These are phyloP conservation scores for Suillus luteus DNA, from an alignment of 768 basidiomycete genomes.

Conservation along the genomic window DNA sequence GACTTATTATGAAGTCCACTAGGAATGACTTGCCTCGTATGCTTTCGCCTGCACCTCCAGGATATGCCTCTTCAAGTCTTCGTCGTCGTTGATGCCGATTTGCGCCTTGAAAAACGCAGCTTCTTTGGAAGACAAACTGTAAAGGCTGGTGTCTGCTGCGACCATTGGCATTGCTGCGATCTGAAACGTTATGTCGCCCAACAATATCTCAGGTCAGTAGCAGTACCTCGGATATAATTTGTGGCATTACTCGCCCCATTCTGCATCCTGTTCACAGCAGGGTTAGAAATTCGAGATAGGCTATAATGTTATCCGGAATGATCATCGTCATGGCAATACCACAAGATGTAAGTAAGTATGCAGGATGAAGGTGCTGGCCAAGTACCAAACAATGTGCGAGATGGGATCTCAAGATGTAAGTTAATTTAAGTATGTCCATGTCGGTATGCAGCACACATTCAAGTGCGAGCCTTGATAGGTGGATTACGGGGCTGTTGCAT, in stretches of 20 bases:
- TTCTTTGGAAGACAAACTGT: conserved; percentile 7
- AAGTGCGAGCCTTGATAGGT: not conserved
- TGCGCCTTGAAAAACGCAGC: conserved; percentile 25
- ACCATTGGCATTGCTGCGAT: too few relatives aligned
- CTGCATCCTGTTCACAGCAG: too few relatives aligned
- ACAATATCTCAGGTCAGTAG: not conserved
- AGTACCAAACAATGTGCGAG: too few relatives aligned
- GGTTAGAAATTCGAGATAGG: too few relatives aligned
- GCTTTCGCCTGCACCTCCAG: conserved; percentile 29
- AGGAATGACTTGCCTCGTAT: conserved; percentile 21
- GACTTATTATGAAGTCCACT: not conserved
- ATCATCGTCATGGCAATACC: too few relatives aligned
- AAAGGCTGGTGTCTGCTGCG: not conserved
- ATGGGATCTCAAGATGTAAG: not conserved
- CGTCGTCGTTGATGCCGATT: conserved; percentile 29
- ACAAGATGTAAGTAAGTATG: too few relatives aligned
- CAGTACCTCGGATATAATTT: not conserved
- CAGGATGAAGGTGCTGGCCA: too few relatives aligned
- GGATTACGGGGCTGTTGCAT: not conserved
- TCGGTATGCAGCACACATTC: not conserved
- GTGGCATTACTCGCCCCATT: not conserved
- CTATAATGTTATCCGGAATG: too few relatives aligned
- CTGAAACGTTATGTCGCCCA: not conserved
- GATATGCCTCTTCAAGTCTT: conserved; percentile 29
- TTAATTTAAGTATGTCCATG: not conserved